Evolutionary conservation across 352 stramenopile species (phyloP).

Genomic region (Phytophthora megakarya): DNA sequence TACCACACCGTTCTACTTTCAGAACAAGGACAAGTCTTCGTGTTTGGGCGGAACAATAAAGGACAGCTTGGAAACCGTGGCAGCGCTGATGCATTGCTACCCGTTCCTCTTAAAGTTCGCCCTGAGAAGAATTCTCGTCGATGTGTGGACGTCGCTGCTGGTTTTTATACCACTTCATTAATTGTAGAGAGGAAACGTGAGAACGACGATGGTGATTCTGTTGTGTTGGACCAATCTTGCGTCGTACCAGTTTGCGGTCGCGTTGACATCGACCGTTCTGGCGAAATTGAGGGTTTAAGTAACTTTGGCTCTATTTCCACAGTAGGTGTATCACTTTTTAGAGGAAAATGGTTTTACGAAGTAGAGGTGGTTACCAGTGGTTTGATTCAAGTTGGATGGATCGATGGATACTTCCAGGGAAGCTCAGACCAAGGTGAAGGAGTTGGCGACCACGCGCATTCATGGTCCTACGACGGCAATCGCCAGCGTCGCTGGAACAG

Average conservation of each 20-base stretch:
- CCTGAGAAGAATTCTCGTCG: constrained; percentile 78
- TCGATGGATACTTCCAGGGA: constrained; percentile 90
- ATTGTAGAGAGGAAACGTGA: constrained; percentile 86
- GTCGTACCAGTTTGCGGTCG: constrained; percentile 74
- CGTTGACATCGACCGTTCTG: constrained; percentile 86
- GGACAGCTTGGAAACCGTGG: constrained; percentile 86
- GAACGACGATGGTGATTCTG: constrained; percentile 70
- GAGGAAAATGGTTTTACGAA: constrained; percentile 95
- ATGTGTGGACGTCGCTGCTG: constrained; percentile 82
- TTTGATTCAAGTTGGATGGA: constrained; percentile 94
- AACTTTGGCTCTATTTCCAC: constrained; percentile 90
- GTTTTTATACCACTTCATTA: constrained; percentile 89
- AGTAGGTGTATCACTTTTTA: constrained; percentile 69
- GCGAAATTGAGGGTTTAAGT: constrained; percentile 86
- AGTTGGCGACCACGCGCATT: constrained; percentile 91
- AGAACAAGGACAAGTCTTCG: constrained; percentile 83
- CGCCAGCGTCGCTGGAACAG: constrained; percentile 92
- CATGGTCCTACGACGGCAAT: constrained; percentile 94
- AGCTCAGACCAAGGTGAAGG: constrained; percentile 92
- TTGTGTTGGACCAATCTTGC: constrained; percentile 68
- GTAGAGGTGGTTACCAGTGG: constrained; percentile 90
- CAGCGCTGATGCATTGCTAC: constrained; percentile 80
- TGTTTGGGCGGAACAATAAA: constrained; percentile 91
- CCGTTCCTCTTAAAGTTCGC: constrained; percentile 82
- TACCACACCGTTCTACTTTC: constrained; percentile 88